Conservation (phyloP, 257 asterid genomes). For the Osmanthus fragrans region DNA sequence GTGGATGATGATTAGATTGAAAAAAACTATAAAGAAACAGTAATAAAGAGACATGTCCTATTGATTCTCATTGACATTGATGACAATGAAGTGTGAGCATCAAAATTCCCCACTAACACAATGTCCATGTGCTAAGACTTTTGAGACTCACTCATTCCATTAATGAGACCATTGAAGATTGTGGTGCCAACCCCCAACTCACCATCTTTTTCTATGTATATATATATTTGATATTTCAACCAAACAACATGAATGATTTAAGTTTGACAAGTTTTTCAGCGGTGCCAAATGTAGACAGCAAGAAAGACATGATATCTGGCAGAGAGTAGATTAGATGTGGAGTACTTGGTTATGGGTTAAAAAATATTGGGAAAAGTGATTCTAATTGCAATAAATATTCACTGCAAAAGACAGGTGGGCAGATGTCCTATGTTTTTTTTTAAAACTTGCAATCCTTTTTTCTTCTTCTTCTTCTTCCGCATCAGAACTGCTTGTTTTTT, state of each 20-base stretch:
- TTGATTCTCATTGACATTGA: neutral
- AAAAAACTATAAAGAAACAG: neutral
- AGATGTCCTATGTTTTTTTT: slow-evolving; percentile 18
- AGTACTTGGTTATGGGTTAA: neutral
- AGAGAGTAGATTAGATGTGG: slow-evolving; percentile 12
- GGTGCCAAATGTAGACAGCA: slow-evolving; percentile 28
- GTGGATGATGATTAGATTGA: neutral
- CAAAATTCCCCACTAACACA: slow-evolving; percentile 28
- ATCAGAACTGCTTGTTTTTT: too few species aligned
- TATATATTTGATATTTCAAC: too few species aligned
- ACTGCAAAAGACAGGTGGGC: slow-evolving; percentile 14
- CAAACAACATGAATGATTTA: slow-evolving; percentile 9
- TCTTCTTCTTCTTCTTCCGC: neutral
- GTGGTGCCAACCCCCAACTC: slow-evolving; percentile 18
- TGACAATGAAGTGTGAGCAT: slow-evolving; percentile 23
- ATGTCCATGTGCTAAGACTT: slow-evolving; percentile 24
- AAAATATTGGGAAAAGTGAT: neutral
- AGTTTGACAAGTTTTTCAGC: slow-evolving; percentile 17
- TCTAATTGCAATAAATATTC: slow-evolving; percentile 6
- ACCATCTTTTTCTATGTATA: neutral
- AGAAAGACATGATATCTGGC: slow-evolving; percentile 24
- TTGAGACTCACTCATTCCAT: slow-evolving; percentile 22
- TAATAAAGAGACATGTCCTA: neutral
- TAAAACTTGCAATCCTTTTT: neutral
- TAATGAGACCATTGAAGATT: slow-evolving; percentile 11